Evolutionary conservation across 352 stramenopile species (phyloP), one percentile per base, ranked within the genome.

Genomic region (Lagenidium sp.): DNA sequence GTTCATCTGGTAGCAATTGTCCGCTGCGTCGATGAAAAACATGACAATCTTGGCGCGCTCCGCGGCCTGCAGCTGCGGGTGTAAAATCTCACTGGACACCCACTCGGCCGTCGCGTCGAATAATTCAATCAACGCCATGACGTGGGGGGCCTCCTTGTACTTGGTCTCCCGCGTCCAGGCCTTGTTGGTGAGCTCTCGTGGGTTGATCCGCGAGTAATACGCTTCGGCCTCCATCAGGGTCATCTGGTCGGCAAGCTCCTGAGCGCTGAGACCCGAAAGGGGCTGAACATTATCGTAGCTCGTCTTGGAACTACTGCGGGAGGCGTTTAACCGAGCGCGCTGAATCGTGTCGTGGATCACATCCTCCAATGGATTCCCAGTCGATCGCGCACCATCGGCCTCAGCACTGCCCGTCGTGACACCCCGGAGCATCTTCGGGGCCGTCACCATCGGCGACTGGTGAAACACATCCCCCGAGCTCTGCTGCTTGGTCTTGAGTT

Each of bases 31-130:
- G 34, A 94, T 88, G 44, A 94, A 94, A 10, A 90, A 60, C 41
- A 71, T 70, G 43, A 94, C 81, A 37, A 94, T 62, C 47, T 87
- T 88, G 15, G 79, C 79, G 16, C 82, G 79, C 45, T 92, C 76
- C 6, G 72, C 68, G 0, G 79, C 75, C 38, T 94, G 77, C 29
- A 94, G 58, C 30, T 89, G 81, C 0, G 82, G 82, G 44, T 94
- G 82, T 13, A 94, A 35, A 42, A 94, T 88, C 52, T 94, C 82
- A 50, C 82, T 94, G 22, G 82, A 91, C 12, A 94, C 79, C 82
- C 82, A 94, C 36, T 87, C 77, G 6, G 79, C 76, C 0, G 76
- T 90, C 4, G 76, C 79, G 35, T 92, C 79, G 35, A 94, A 94
- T 2, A 92, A 61, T 45, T 94, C 82, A 28, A 92, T 92, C 22